These are phyloP conservation scores for Geotrichum europaeum DNA, from an alignment of 1,139 yeast species.

Conservation along the genomic window DNA sequence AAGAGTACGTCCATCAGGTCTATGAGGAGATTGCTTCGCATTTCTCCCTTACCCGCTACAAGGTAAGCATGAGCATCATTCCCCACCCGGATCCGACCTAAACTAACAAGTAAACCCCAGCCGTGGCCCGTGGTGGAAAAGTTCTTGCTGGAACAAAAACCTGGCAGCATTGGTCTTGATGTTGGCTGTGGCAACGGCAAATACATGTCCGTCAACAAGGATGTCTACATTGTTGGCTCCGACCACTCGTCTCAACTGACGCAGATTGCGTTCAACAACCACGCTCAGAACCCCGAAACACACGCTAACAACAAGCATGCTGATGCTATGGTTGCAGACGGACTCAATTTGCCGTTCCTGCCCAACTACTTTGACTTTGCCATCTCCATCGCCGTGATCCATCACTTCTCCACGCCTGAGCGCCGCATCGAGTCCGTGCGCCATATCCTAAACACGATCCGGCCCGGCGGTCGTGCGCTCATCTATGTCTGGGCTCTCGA, in stretches of 20 bases:
- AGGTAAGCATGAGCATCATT: conserved; percentile 31
- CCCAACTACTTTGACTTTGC: conserved; percentile 71
- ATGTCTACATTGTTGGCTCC: conserved; percentile 68
- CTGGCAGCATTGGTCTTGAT: conserved; percentile 49
- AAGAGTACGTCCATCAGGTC: conserved; percentile 76
- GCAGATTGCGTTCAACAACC: conserved; percentile 57
- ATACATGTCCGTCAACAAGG: conserved; percentile 64
- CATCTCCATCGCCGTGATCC: conserved; percentile 91
- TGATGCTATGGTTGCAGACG: conserved; percentile 69
- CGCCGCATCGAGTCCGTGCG: conserved; percentile 69
- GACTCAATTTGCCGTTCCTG: conserved; percentile 63
- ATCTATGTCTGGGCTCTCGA: conserved; percentile 97
- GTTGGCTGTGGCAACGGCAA: conserved; percentile 97
- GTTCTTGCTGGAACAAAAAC: conserved; percentile 44
- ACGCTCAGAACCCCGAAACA: background rate
- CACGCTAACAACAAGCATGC: conserved; percentile 11
- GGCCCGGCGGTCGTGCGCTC: conserved; percentile 53
- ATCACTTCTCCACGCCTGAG: conserved; percentile 82
- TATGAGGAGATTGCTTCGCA: conserved; percentile 90
- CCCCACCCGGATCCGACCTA: background rate
- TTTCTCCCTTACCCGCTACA: conserved; percentile 87
- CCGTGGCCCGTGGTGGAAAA: conserved; percentile 95
- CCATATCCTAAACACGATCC: conserved; percentile 58
- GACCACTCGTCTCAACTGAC: conserved; percentile 78
- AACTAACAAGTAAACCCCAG: conserved; percentile 19